phyloP scores from a whole-genome alignment of 129 eudicot species.

The Lonicera japonica region DNA sequence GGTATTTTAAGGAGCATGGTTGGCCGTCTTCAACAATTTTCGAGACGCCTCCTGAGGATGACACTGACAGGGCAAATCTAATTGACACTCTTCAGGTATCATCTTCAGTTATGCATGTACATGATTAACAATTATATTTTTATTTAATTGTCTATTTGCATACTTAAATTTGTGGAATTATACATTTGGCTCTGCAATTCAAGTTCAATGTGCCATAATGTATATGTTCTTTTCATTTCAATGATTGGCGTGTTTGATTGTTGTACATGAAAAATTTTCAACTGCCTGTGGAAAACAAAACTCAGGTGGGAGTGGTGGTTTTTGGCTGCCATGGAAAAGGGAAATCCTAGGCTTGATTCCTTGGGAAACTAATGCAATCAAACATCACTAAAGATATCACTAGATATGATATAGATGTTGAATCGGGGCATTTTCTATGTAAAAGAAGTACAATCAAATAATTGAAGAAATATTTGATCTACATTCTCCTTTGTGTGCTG shows the following conservation, averaged over 20 bases:
- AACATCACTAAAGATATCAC: too few relatives aligned
- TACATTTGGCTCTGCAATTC: not conserved
- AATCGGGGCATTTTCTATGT: not conserved
- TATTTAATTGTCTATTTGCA: not conserved
- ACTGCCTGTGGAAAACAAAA: too few relatives aligned
- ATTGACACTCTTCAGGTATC: conserved; percentile 80
- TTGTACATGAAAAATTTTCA: too few relatives aligned
- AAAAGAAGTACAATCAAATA: not conserved
- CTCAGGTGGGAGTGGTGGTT: too few relatives aligned
- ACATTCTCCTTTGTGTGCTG: not conserved
- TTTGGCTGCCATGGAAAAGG: too few relatives aligned
- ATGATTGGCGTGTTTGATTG: too few relatives aligned
- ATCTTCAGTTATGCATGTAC: not conserved
- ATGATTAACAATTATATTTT: not conserved
- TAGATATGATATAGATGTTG: too few relatives aligned
- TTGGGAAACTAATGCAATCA: too few relatives aligned
- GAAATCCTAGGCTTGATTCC: too few relatives aligned
- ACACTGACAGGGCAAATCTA: conserved; percentile 51
- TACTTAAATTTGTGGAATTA: not conserved
- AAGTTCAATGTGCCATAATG: not conserved
- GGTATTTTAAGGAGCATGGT: conserved; percentile 97
- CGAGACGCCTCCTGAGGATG: conserved; percentile 56
- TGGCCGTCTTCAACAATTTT: conserved; percentile 89
- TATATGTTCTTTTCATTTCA: too few relatives aligned
- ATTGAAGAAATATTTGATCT: conserved; percentile 1